Conservation (phyloP, 371 early-diverging fungal species). For the Rhizopus microsporus region DNA sequence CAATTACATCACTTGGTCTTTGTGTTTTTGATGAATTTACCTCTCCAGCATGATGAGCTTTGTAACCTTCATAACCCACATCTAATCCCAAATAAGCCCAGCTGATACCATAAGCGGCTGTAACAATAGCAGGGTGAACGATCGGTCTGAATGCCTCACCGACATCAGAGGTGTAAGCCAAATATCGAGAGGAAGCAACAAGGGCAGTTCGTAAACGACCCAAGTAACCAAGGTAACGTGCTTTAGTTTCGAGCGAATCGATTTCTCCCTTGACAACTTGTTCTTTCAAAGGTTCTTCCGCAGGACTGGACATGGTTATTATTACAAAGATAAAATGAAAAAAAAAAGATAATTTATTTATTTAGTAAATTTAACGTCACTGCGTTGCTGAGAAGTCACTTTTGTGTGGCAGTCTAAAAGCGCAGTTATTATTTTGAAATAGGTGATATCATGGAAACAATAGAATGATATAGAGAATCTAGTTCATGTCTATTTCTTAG, state of each 20-base stretch:
- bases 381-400: too few relatives aligned
- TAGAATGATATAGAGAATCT: too few relatives aligned
- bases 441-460: too few relatives aligned
- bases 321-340: too few relatives aligned
- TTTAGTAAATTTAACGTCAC: too few relatives aligned
- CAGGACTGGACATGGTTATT: neutral
- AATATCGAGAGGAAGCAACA: slow-evolving; percentile 59
- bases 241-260: slow-evolving; percentile 56
- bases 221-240: slow-evolving; percentile 71
- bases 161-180: slow-evolving; percentile 74
- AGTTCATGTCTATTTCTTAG: too few relatives aligned
- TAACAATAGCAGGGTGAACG: slow-evolving; percentile 58
- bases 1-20: neutral
- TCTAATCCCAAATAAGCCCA: slow-evolving; percentile 69
- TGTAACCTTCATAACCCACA: slow-evolving; percentile 72
- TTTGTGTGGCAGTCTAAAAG: too few relatives aligned
- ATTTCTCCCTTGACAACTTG: slow-evolving; percentile 43
- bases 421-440: too few relatives aligned
- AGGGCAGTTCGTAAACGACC: slow-evolving; percentile 64
- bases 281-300: slow-evolving; percentile 18
- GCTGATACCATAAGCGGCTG: slow-evolving; percentile 65
- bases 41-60: slow-evolving; percentile 58
- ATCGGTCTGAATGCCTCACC: slow-evolving; percentile 83
- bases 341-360: too few relatives aligned
- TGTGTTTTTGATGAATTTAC: slow-evolving; percentile 16